Conservation (phyloP, 2,329 filamentous ascomycete species). For the Sarocladiaceae sp. region DNA sequence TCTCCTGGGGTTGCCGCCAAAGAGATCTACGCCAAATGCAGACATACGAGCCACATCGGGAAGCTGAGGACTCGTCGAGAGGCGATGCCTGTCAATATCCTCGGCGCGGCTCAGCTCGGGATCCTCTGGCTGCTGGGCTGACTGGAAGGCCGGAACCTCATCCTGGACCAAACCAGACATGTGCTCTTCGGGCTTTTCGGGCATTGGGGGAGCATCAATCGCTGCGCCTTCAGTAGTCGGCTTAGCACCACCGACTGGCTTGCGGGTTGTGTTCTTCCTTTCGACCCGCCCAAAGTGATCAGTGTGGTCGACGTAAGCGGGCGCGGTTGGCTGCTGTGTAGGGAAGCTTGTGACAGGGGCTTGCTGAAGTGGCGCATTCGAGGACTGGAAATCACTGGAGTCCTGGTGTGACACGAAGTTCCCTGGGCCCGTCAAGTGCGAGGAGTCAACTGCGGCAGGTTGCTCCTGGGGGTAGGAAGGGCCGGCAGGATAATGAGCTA, state of each 20-base stretch:
- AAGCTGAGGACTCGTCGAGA: slow-evolving; percentile 52
- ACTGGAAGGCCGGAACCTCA: neutral
- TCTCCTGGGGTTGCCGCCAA: slow-evolving; percentile 20
- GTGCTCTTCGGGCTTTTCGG: slow-evolving; percentile 19
- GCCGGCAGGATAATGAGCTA: neutral
- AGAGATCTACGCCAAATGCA: slow-evolving; percentile 55
- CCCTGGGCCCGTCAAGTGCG: neutral
- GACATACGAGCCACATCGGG: slow-evolving; percentile 57
- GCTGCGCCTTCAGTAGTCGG: neutral
- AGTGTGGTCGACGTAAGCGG: neutral
- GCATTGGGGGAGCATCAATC: slow-evolving; percentile 24
- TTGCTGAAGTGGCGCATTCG: slow-evolving; percentile 19
- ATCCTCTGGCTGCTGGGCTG: neutral
- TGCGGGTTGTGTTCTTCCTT: slow-evolving; percentile 8
- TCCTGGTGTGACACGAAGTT: neutral
- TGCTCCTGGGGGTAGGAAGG: neutral
- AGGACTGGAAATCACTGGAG: neutral
- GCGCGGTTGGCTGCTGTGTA: neutral
- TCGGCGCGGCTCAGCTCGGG: slow-evolving; percentile 3
- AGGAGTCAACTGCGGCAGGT: neutral
- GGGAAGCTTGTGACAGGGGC: neutral
- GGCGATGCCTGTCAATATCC: slow-evolving; percentile 21
- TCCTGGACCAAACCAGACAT: neutral
- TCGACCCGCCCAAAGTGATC: slow-evolving; percentile 3
- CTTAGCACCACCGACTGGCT: slow-evolving; percentile 10